Evolutionary conservation across 2,329 filamentous ascomycete species (phyloP).

Genomic region (Davidsoniella eucalypti): DNA sequence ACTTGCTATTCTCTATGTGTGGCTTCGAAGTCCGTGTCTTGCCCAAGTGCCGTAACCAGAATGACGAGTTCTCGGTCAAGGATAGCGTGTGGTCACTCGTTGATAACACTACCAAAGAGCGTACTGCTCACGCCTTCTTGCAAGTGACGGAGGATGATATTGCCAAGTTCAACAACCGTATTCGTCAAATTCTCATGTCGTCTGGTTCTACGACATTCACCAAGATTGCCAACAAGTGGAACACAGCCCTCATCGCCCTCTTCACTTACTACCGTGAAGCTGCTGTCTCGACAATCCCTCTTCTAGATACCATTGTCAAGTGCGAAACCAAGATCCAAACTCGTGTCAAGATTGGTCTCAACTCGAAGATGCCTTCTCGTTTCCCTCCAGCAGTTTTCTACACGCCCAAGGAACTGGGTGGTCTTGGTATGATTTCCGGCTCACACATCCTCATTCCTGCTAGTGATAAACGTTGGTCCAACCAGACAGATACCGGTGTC

Average conservation of each 20-base stretch:
- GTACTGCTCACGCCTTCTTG: constrained; percentile 91
- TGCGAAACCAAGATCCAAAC: constrained; percentile 99
- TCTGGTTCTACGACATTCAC: constrained; percentile 99
- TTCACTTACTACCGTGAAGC: constrained; percentile 99
- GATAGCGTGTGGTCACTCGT: constrained; percentile 97
- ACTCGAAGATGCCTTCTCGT: constrained; percentile 98
- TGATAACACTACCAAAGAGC: constrained; percentile 90
- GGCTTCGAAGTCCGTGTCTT: constrained; percentile 95
- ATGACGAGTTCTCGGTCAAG: constrained; percentile 93
- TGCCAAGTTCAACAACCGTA: constrained; percentile 97
- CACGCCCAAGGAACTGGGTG: constrained; percentile 92
- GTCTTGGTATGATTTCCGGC: constrained; percentile 95
- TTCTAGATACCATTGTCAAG: constrained; percentile 96
- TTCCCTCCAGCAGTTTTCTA: constrained; percentile 98
- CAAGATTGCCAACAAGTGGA: constrained; percentile 99
- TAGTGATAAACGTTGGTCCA: constrained; percentile 95
- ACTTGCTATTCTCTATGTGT: constrained; percentile 92
- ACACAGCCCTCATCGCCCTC: constrained; percentile 87
- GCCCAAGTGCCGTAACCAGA: constrained; percentile 86
- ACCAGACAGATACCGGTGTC: constrained; percentile 93
- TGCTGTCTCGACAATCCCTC: constrained; percentile 82
- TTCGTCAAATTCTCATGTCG: constrained; percentile 96
- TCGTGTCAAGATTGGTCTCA: constrained; percentile 92
- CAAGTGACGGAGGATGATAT: constrained; percentile 97
- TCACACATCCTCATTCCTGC: constrained; percentile 95